Conservation (phyloP, 495 filamentous ascomycete species). For the Lophium mytilinum region DNA sequence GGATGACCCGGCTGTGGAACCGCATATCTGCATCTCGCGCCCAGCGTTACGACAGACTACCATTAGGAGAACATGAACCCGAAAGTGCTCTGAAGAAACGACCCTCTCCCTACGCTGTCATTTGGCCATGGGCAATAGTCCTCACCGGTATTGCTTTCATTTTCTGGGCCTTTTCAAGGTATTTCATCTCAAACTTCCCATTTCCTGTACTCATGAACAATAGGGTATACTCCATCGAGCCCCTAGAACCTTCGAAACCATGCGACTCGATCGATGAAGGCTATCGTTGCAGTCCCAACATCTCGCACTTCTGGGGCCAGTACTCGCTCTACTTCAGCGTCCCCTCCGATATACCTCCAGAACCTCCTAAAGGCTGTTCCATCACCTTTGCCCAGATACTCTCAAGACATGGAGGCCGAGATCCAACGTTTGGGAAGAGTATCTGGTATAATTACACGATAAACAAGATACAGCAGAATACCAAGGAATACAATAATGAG, state of each 20-base stretch:
- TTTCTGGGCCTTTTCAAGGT: slow-evolving; percentile 10
- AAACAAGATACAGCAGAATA: slow-evolving; percentile 50
- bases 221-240: not conserved
- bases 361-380: slow-evolving; percentile 54
- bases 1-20: slow-evolving; percentile 15
- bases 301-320: slow-evolving; percentile 73
- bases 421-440: slow-evolving; percentile 59
- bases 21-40: slow-evolving; percentile 1
- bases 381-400: slow-evolving; percentile 73
- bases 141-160: slow-evolving; percentile 2
- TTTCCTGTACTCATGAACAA: too few relatives aligned
- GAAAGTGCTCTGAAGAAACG: slow-evolving; percentile 3
- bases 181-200: not conserved
- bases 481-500: slow-evolving; percentile 46
- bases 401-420: slow-evolving; percentile 75
- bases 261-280: slow-evolving; percentile 50
- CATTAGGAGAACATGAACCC: slow-evolving; percentile 7
- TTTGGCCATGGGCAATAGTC: not conserved
- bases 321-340: slow-evolving; percentile 78
- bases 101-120: not conserved
- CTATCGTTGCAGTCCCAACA: slow-evolving; percentile 51
- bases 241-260: not conserved
- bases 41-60: slow-evolving; percentile 6
- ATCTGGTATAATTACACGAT: slow-evolving; percentile 18
- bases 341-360: slow-evolving; percentile 49